Evolutionary conservation across 1,284 basidiomycete species (phyloP).

Genomic region (Cryptococcus sp.): DNA sequence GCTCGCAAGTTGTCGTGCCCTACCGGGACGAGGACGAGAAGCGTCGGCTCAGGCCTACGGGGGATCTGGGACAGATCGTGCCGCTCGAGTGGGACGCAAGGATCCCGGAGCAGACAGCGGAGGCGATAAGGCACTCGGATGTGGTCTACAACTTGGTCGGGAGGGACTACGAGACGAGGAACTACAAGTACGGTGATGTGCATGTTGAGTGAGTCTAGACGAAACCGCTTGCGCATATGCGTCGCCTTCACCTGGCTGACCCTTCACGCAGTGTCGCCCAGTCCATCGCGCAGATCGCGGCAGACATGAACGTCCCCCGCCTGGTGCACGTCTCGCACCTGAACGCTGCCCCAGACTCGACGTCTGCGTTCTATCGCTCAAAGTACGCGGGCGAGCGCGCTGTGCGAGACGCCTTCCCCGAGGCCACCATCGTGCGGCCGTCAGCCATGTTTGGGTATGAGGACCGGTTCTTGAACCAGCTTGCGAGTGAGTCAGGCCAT

Average conservation of each 20-base stretch:
- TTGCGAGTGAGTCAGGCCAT: constrained; percentile 70
- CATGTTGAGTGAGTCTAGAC: not conserved
- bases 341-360: constrained; percentile 76
- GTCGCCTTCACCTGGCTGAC: no score
- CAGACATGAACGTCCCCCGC: constrained; percentile 72
- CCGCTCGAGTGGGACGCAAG: constrained; percentile 95
- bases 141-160: constrained; percentile 94
- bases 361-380: constrained; percentile 79
- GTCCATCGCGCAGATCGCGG: constrained; percentile 76
- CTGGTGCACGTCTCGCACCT: constrained; percentile 95
- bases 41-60: constrained; percentile 84
- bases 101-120: constrained; percentile 82
- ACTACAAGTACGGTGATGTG: not conserved
- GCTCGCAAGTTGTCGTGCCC: constrained; percentile 91
- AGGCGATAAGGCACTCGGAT: constrained; percentile 93
- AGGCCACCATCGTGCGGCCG: constrained; percentile 87
- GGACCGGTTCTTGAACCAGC: constrained; percentile 90
- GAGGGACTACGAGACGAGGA: constrained; percentile 86
- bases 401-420: constrained; percentile 79
- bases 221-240: no score
- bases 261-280: constrained; percentile 53
- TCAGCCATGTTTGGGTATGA: constrained; percentile 86
- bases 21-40: constrained; percentile 96
- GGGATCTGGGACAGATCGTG: constrained; percentile 95
- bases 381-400: constrained; percentile 89